phyloP scores from a whole-genome alignment of 495 filamentous ascomycete genomes.

The Penicillium steckii region DNA sequence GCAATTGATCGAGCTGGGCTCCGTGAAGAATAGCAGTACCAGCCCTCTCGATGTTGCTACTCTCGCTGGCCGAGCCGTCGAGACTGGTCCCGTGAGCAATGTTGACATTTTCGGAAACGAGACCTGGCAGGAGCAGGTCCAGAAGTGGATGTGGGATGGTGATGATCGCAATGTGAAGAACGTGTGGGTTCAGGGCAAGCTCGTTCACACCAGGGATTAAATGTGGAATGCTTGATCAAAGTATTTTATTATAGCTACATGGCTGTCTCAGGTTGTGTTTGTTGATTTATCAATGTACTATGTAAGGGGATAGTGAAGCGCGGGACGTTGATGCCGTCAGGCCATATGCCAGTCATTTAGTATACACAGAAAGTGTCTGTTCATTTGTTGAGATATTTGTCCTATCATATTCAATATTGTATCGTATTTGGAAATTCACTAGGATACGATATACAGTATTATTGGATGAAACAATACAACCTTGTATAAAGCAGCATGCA shows the following conservation, averaged over 20 bases:
- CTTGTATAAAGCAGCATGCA: too few species aligned
- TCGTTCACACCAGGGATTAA: slow-evolving; percentile 60
- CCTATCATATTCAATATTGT: too few species aligned
- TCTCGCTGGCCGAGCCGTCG: slow-evolving; percentile 9
- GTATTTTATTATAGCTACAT: neutral
- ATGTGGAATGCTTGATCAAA: too few species aligned
- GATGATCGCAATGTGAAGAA: slow-evolving; percentile 80
- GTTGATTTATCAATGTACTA: neutral
- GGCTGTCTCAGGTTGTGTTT: neutral
- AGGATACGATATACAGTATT: too few species aligned
- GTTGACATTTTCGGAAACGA: slow-evolving; percentile 86
- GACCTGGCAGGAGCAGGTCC: slow-evolving; percentile 72
- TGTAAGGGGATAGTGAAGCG: neutral
- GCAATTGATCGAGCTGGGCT: slow-evolving; percentile 68
- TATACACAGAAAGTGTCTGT: neutral
- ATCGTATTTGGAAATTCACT: too few species aligned
- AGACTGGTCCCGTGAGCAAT: slow-evolving; percentile 21
- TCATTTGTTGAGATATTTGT: neutral
- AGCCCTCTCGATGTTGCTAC: slow-evolving; percentile 10
- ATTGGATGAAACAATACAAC: too few species aligned
- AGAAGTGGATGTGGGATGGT: slow-evolving; percentile 88
- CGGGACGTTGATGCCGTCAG: neutral
- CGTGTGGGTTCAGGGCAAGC: slow-evolving; percentile 69
- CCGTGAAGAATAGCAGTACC: slow-evolving; percentile 4
- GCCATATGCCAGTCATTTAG: neutral